These are phyloP conservation scores for Blastobotrys muscicola DNA, from an alignment of 805 yeast species.

Conservation along the genomic window DNA sequence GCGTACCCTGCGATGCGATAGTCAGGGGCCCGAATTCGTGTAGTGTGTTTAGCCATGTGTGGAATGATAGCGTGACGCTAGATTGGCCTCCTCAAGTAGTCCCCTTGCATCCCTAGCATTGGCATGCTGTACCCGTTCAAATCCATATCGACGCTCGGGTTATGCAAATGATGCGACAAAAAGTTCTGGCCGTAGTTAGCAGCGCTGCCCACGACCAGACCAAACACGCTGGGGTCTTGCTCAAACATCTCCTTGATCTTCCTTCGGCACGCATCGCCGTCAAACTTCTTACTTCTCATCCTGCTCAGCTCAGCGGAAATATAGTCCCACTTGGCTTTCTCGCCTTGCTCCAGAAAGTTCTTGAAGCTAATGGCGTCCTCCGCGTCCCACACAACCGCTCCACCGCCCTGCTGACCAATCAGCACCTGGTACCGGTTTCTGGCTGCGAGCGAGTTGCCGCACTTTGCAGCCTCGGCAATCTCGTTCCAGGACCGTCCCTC, in stretches of 20 bases:
- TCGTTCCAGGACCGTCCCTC: slow-evolving; percentile 65
- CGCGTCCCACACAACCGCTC: slow-evolving; percentile 51
- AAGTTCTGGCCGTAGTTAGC: not conserved
- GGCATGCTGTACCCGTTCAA: too few relatives aligned
- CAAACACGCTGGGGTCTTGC: slow-evolving; percentile 47
- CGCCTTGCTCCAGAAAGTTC: slow-evolving; percentile 55
- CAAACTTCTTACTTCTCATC: slow-evolving; percentile 38
- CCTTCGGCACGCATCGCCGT: slow-evolving; percentile 47
- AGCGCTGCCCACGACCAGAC: slow-evolving; percentile 31
- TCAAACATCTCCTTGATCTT: slow-evolving; percentile 44
- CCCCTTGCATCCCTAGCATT: too few relatives aligned
- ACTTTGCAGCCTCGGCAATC: slow-evolving; percentile 54
- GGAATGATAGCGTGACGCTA: too few relatives aligned
- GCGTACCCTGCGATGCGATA: too few relatives aligned
- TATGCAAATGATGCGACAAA: too few relatives aligned
- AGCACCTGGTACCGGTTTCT: slow-evolving; percentile 70
- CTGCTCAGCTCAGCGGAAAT: slow-evolving; percentile 54
- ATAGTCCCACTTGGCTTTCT: slow-evolving; percentile 57
- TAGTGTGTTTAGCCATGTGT: too few relatives aligned
- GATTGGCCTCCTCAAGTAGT: too few relatives aligned
- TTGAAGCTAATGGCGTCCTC: slow-evolving; percentile 46
- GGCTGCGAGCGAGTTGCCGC: slow-evolving; percentile 63
- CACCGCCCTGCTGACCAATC: slow-evolving; percentile 77
- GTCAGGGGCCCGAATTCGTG: too few relatives aligned
- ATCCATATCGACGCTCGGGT: too few relatives aligned